Evolutionary conservation across 2,329 filamentous ascomycete species (phyloP), one percentile per base, ranked within the genome.

Genomic region (Leptographium lundbergii): DNA sequence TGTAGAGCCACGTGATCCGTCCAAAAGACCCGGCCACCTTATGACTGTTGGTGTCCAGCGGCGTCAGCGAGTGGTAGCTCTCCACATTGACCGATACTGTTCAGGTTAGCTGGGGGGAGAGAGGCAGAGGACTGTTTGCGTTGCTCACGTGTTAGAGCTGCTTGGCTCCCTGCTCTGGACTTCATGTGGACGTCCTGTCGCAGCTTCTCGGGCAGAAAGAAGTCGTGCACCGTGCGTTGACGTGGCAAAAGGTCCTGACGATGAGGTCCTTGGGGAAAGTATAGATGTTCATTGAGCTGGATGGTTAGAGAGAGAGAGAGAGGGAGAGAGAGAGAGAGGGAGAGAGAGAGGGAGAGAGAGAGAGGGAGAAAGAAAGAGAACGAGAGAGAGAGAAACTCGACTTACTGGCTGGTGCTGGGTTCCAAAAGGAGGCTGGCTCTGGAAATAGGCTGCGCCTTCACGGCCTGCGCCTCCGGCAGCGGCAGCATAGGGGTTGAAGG

Each of bases 1-100:
- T 97, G 75, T 96, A 99, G 0, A 96, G 83, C 90, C 91, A 97
- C 66, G 87, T 96, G 6, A 87, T 84, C 67, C 90, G 95, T 32
- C 91, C 90, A 71, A 96, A 96, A 1, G 59, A 57, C 27, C 62
- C 61, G 10, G 60, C 61, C 2, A 63, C 61, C 22, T 64, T 65
- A 19, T 88, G 82, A 14, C 82, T 80, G 4, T 85, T 81, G 64
- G 86, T 90, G 70, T 97, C 91, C 51, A 99, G 76, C 4, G 92
- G 89, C 10, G 96, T 91, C 13, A 99, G 79, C 4, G 91, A 95
- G 71, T 97, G 91, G 69, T 94, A 97, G 67, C 58, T 97, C 81
- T 61, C 84, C 80, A 6, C 90, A 60, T 89, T 84, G 50, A 87
- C 62, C 7, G 65, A 77, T 61, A 76, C 70, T 72, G 53, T 39